phyloP scores from a whole-genome alignment of 495 filamentous ascomycete genomes.

The Penicillium herquei region DNA sequence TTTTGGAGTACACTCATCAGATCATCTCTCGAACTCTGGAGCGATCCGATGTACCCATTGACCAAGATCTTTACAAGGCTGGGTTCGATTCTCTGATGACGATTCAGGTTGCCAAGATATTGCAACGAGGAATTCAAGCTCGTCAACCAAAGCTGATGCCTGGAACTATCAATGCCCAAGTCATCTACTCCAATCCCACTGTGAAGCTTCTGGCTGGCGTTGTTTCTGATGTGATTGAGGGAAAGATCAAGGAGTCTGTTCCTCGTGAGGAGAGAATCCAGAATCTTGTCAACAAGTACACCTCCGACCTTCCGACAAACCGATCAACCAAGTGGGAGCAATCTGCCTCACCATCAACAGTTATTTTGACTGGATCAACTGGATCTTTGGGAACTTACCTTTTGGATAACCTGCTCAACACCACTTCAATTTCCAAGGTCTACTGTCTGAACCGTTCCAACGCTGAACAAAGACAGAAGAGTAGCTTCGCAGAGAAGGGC shows the following conservation, averaged over 20 bases:
- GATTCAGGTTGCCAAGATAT: constrained; percentile 23
- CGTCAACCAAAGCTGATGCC: constrained; percentile 3
- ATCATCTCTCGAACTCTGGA: constrained; percentile 14
- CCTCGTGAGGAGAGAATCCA: constrained; percentile 20
- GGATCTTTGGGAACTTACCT: constrained; percentile 59
- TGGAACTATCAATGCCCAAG: constrained; percentile 18
- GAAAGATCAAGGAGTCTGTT: constrained; percentile 8
- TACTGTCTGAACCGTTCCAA: constrained; percentile 55
- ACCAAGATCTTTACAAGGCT: constrained; percentile 23
- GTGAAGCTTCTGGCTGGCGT: constrained; percentile 20
- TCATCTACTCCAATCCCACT: constrained; percentile 33
- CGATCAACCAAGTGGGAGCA: neutral
- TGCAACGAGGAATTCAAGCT: constrained; percentile 18
- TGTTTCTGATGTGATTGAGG: constrained; percentile 18
- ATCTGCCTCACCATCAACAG: constrained; percentile 9
- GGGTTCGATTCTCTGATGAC: constrained; percentile 38
- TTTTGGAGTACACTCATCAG: constrained; percentile 5
- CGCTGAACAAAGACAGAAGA: constrained; percentile 19
- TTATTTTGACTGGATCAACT: constrained; percentile 57
- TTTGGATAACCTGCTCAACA: constrained; percentile 42
- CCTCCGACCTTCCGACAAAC: constrained; percentile 21
- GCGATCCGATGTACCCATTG: constrained; percentile 7
- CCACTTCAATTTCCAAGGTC: constrained; percentile 41
- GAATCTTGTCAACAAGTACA: constrained; percentile 19
- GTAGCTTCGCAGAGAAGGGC: constrained; percentile 21